phyloP scores from a whole-genome alignment of 768 basidiomycete species.

The Amanita pallidorosea region DNA sequence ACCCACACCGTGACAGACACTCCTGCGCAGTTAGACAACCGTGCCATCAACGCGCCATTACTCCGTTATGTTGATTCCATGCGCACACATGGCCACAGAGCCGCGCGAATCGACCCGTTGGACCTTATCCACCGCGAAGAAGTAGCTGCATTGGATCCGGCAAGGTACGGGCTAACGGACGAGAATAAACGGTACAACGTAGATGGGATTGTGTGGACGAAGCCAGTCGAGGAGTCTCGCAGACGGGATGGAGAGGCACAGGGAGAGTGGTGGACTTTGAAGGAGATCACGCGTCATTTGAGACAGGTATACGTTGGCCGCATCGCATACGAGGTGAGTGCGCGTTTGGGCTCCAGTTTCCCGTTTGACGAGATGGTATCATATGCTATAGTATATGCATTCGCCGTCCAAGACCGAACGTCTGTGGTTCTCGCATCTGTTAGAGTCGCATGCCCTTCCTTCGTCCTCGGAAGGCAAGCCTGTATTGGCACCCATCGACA shows the following conservation, averaged over 20 bases:
- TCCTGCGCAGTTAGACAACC: constrained; percentile 51
- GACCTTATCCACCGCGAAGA: constrained; percentile 82
- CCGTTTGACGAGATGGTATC: neutral
- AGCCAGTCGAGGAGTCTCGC: constrained; percentile 24
- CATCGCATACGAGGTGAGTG: constrained; percentile 68
- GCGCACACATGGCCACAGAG: constrained; percentile 77
- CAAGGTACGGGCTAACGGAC: constrained; percentile 64
- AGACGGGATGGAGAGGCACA: constrained; percentile 10
- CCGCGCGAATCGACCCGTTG: constrained; percentile 79
- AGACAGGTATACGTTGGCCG: constrained; percentile 69
- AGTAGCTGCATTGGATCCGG: constrained; percentile 61
- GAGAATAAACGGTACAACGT: constrained; percentile 49
- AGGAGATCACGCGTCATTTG: constrained; percentile 60
- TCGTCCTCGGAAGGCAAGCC: constrained; percentile 20
- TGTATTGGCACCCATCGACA: constrained; percentile 16
- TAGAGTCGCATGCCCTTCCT: constrained; percentile 52
- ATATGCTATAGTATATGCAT: constrained; percentile 56
- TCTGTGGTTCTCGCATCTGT: constrained; percentile 78
- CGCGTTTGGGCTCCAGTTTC: no score
- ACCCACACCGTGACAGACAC: constrained; percentile 36
- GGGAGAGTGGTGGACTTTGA: constrained; percentile 53
- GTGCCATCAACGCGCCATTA: constrained; percentile 63
- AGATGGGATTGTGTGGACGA: constrained; percentile 76
- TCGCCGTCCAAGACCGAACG: constrained; percentile 78
- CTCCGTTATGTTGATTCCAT: constrained; percentile 85